Evolutionary conservation across 2,329 filamentous ascomycete species (phyloP).

Genomic region (Talaromyces albobiverticillius): DNA sequence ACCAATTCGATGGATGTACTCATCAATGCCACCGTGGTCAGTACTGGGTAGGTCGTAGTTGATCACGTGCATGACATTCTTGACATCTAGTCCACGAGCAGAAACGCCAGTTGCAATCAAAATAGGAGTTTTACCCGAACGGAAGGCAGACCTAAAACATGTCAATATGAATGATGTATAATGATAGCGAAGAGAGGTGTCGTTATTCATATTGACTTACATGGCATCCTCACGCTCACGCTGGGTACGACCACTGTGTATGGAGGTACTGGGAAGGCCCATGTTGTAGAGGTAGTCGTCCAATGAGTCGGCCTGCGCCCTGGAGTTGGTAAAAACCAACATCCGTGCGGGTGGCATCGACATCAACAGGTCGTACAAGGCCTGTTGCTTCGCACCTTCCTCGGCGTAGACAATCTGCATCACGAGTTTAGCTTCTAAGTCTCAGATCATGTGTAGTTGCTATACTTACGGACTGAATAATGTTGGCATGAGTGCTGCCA

Average conservation of each 20-base stretch:
- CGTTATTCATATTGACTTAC: conserved; percentile 43
- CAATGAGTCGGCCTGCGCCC: conserved; percentile 72
- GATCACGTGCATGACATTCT: conserved; percentile 84
- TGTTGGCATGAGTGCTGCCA: conserved; percentile 78
- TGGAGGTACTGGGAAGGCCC: conserved; percentile 77
- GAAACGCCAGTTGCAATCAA: conserved; percentile 82
- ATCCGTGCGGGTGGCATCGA: conserved; percentile 71
- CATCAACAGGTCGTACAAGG: conserved; percentile 69
- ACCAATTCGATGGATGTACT: conserved; percentile 95
- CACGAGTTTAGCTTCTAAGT: not conserved
- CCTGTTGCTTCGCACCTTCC: conserved; percentile 63
- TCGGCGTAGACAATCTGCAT: conserved; percentile 63
- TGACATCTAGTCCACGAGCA: conserved; percentile 84
- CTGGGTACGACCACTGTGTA: conserved; percentile 84
- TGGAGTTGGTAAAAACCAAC: conserved; percentile 86
- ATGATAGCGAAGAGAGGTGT: not conserved
- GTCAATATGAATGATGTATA: conserved; percentile 1
- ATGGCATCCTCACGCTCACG: conserved; percentile 88
- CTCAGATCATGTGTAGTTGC: not conserved
- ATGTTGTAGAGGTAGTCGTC: conserved; percentile 86
- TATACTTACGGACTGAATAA: conserved; percentile 62
- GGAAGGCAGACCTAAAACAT: conserved; percentile 65
- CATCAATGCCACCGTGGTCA: conserved; percentile 80
- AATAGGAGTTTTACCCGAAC: conserved; percentile 70
- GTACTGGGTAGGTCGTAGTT: conserved; percentile 82